Percentiles rank a stretch among this genome's conserved stretches.
These are phyloP conservation scores for Kuraishia floccosa DNA, from an alignment of 805 yeast genomes.

Conservation along the genomic window DNA sequence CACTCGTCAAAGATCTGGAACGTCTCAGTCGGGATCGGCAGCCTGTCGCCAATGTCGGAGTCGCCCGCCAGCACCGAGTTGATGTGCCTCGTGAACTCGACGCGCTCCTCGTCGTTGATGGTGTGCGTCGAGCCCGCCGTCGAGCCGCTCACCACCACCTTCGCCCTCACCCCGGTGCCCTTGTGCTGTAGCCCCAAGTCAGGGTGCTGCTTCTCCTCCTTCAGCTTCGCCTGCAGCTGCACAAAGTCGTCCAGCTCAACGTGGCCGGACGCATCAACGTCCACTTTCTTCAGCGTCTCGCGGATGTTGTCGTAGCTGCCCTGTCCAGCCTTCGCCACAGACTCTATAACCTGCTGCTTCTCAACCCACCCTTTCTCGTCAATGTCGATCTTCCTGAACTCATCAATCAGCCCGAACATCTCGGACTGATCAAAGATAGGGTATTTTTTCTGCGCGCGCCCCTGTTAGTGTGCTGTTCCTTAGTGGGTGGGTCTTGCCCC, in stretches of 20 bases:
- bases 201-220: constrained; percentile 28
- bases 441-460: constrained; percentile 60
- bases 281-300: constrained; percentile 82
- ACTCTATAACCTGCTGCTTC: constrained; percentile 79
- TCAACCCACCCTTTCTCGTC: constrained; percentile 95
- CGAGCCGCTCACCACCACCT: constrained; percentile 75
- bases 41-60: constrained; percentile 65
- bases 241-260: constrained; percentile 95
- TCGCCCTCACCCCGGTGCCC: constrained; percentile 51
- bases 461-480: neutral
- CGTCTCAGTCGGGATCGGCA: constrained; percentile 88
- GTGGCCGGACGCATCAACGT: constrained; percentile 93
- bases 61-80: constrained; percentile 89
- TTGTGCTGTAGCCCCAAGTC: constrained; percentile 26
- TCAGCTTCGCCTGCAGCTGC: constrained; percentile 68
- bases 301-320: constrained; percentile 88
- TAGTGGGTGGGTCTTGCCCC: neutral
- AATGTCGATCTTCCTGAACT: constrained; percentile 73
- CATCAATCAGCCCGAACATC: constrained; percentile 73
- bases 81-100: constrained; percentile 93
- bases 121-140: constrained; percentile 93
- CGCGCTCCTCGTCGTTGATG: constrained; percentile 92
- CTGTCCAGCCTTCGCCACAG: constrained; percentile 67
- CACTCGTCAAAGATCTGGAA: constrained; percentile 97
- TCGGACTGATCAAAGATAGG: constrained; percentile 84